Evolutionary conservation across 139 green algal genomes (phyloP), one percentile per base, ranked within the genome.

Genomic region (Chlorella sp.): DNA sequence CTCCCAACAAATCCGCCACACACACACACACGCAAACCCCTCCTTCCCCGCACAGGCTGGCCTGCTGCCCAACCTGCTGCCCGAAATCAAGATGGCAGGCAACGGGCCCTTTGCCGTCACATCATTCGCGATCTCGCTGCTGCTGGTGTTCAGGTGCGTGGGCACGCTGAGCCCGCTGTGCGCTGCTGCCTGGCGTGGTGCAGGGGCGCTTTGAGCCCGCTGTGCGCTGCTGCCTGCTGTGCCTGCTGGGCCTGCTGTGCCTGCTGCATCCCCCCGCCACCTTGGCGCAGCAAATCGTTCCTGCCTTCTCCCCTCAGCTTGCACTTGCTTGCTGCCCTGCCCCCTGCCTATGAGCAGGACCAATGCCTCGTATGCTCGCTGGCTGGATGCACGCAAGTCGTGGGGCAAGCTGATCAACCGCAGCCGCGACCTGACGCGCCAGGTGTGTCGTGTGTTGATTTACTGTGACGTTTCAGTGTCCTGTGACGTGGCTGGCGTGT

Each of bases 281-380:
- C n/a, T n/a, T n/a, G n/a, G n/a, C n/a, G n/a, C n/a, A n/a, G n/a
- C 44, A 51, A 51, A 51, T 51, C 44, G 44, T 51, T 16, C 7
- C 44, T 51, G 9, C 44, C 44, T 16, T 9, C n/a, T n/a, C 44
- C 44, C 7, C 44, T 51, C 9, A 9, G 6, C 9, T 51, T 51
- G 44, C 44, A 51, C 44, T 51, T 6, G 44, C 44, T 51, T n/a
- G n/a, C 28, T 4, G 21, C n/a, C 7, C 64, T 20, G 4, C 64
- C 28, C 25, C 4, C 28, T 26, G 5, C n/a, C 28, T 26, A 18
- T 73, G 71, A 74, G 25, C 79, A 90, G 88, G 3, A 93, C 90
- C 39, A 93, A 93, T 78, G 81, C 74, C 62, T 75, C 38, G 28
- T 93, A 93, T 63, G 44, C 67, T 72, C 80, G 85, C 15, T 87